Evolutionary conservation across 768 basidiomycete species (phyloP).

Genomic region (Wakefieldia striispora): DNA sequence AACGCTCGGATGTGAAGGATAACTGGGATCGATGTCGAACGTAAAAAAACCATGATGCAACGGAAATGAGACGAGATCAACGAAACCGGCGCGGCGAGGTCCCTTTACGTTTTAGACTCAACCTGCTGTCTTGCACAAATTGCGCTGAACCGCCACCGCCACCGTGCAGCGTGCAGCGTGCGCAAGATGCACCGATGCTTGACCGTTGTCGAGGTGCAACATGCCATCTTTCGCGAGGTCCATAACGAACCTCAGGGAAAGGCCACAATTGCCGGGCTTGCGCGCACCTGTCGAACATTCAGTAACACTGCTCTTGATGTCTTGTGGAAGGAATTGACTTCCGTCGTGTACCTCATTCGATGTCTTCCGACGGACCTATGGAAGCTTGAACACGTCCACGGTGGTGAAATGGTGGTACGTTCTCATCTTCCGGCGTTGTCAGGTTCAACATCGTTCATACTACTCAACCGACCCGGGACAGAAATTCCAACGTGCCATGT

Average conservation of each 20-base stretch:
- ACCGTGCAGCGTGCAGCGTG: too few species aligned
- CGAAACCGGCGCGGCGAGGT: too few species aligned
- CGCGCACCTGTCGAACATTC: slow-evolving; percentile 26
- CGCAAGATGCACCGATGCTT: too few species aligned
- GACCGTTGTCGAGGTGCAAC: too few species aligned
- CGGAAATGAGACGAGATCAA: too few species aligned
- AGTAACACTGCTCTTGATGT: slow-evolving; percentile 22
- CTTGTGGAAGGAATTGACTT: slow-evolving; percentile 22
- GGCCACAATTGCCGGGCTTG: slow-evolving; percentile 19
- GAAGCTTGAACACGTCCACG: slow-evolving; percentile 8
- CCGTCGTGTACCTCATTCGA: slow-evolving; percentile 20
- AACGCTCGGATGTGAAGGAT: too few species aligned
- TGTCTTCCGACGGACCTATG: slow-evolving; percentile 30
- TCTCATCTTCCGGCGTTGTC: not conserved
- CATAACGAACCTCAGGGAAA: too few species aligned
- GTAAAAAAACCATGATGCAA: too few species aligned
- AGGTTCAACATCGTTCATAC: not conserved
- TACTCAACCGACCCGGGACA: slow-evolving; percentile 11
- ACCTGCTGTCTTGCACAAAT: too few species aligned
- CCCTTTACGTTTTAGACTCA: too few species aligned
- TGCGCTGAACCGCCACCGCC: too few species aligned
- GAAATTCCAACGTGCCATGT: slow-evolving; percentile 26
- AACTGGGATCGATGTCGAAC: slow-evolving; percentile 5
- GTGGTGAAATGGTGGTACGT: slow-evolving; percentile 13
- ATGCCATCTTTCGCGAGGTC: too few species aligned